Percentiles rank a stretch among this genome's conserved stretches.
Evolutionary conservation across 441 rosid species (phyloP).

Genomic region (Raphanus hybrid): DNA sequence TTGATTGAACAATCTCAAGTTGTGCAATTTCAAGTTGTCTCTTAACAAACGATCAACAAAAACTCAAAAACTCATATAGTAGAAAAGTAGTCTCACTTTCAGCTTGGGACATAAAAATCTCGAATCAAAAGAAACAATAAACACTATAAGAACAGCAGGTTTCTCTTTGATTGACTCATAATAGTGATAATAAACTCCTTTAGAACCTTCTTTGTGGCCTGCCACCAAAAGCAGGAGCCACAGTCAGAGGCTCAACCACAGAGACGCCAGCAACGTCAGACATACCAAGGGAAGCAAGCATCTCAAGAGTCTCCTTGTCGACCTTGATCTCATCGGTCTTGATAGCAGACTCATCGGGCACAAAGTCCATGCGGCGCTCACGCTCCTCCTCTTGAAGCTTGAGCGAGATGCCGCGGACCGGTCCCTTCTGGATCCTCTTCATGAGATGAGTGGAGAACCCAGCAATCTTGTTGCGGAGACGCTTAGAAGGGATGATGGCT

Average conservation of each 20-base stretch:
- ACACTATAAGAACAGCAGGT: constrained; percentile 19
- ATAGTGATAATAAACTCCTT: background rate
- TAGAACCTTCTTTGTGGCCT: background rate
- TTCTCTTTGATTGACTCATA: background rate
- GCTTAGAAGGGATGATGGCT: constrained; percentile 70
- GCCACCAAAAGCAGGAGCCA: constrained; percentile 20
- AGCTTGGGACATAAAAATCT: constrained; percentile 8
- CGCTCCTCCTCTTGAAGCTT: constrained; percentile 77
- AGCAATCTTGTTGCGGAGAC: constrained; percentile 75
- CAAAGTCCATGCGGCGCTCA: constrained; percentile 79
- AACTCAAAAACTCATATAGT: background rate
- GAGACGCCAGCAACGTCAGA: constrained; percentile 53
- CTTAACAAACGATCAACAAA: background rate
- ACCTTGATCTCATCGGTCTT: constrained; percentile 59
- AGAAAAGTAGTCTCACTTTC: constrained; percentile 8
- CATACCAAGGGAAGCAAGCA: constrained; percentile 76
- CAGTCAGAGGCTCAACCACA: constrained; percentile 51
- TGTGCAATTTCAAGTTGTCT: too few relatives aligned
- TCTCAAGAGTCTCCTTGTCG: constrained; percentile 71
- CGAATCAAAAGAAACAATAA: constrained; percentile 12
- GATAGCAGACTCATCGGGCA: constrained; percentile 71
- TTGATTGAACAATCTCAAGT: too few relatives aligned
- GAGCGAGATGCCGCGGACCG: constrained; percentile 65
- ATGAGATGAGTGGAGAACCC: constrained; percentile 70
- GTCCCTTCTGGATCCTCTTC: constrained; percentile 67